Conservation (phyloP, 768 basidiomycete genomes). For the Termitomyces sp. region DNA sequence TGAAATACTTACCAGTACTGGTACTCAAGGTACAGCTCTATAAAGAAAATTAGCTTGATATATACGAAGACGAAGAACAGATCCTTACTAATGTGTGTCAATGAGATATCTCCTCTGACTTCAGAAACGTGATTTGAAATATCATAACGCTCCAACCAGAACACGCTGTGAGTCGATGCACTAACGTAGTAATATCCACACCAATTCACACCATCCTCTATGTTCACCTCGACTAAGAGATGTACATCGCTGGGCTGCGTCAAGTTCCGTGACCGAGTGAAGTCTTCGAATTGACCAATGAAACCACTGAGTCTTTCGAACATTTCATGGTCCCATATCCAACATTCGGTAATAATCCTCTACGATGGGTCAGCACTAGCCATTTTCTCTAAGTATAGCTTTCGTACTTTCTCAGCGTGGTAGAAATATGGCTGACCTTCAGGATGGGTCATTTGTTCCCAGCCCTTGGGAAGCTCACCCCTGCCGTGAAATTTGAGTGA, state of each 20-base stretch:
- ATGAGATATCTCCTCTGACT: background rate
- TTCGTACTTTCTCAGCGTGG: background rate
- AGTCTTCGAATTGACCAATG: background rate
- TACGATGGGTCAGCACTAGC: background rate
- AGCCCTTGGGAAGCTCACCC: slow-evolving; percentile 1
- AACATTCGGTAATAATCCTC: slow-evolving; percentile 5
- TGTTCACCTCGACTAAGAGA: background rate
- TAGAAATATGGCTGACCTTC: slow-evolving; percentile 8
- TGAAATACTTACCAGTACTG: slow-evolving; percentile 7
- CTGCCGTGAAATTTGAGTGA: background rate
- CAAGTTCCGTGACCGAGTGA: background rate
- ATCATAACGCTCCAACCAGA: slow-evolving; percentile 3
- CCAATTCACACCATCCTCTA: background rate
- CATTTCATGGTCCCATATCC: background rate
- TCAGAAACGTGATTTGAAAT: background rate
- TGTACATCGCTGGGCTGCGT: background rate
- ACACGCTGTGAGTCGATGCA: background rate
- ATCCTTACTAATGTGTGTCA: background rate
- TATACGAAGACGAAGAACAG: background rate
- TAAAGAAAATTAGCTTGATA: background rate
- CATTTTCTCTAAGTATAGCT: background rate
- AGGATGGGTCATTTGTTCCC: slow-evolving; percentile 6
- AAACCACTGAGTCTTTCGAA: background rate
- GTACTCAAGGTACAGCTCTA: slow-evolving; percentile 8
- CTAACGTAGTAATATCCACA: slow-evolving; percentile 4